Percentiles rank a stretch among this genome's conserved stretches.
phyloP scores from a whole-genome alignment of 75 land plant genomes.

The Gnetum montanum region DNA sequence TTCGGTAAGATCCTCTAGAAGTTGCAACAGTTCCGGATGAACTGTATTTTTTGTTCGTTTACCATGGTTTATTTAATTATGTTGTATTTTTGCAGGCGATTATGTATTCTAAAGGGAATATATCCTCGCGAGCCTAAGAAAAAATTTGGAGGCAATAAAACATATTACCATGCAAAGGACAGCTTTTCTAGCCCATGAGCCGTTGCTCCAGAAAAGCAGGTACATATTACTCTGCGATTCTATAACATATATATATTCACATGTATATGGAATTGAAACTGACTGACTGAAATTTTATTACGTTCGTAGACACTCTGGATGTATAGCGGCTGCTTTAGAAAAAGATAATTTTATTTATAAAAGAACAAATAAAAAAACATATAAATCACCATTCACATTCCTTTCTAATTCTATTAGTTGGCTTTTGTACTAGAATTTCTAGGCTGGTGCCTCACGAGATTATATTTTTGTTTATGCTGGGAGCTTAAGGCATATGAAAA shows the following conservation, averaged over 20 bases:
- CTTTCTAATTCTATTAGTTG: too few relatives aligned
- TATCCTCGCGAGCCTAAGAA: constrained; percentile 94
- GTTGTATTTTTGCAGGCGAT: constrained; percentile 29
- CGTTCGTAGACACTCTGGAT: too few relatives aligned
- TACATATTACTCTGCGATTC: constrained; percentile 7
- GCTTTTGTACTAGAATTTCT: too few relatives aligned
- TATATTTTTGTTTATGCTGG: constrained; percentile 18
- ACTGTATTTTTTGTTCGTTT: neutral
- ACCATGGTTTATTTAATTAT: neutral
- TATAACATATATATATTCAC: neutral
- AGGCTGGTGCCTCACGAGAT: too few relatives aligned
- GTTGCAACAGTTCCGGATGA: neutral
- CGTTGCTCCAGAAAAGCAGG: constrained; percentile 65
- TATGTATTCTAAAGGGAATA: constrained; percentile 87
- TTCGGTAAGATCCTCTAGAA: constrained; percentile 43
- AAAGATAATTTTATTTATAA: too few relatives aligned
- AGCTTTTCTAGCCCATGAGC: constrained; percentile 87
- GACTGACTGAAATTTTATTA: neutral
- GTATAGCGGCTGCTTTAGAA: too few relatives aligned
- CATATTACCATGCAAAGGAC: constrained; percentile 91
- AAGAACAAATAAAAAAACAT: too few relatives aligned
- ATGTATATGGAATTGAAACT: neutral
- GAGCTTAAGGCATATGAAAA: constrained; percentile 60
- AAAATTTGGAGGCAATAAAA: constrained; percentile 86
- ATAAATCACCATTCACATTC: too few relatives aligned